phyloP scores from a whole-genome alignment of 139 green algal species.

The Chlamydomonas urium region DNA sequence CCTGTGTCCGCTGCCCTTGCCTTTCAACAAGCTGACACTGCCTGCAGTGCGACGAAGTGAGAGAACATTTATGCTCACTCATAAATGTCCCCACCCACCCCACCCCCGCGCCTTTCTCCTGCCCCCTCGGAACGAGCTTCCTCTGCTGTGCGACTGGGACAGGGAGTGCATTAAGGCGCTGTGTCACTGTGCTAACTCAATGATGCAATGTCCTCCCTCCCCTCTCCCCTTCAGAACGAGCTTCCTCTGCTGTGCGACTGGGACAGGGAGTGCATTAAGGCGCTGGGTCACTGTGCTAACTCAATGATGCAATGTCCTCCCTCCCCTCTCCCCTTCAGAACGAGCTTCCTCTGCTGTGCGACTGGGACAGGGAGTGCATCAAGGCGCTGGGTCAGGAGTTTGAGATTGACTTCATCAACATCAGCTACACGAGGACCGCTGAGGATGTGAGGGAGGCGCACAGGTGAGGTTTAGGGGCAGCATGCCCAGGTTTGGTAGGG shows the following conservation, averaged over 20 bases:
- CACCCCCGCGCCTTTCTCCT: neutral
- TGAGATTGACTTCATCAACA: slow-evolving; percentile 78
- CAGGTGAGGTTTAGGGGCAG: too few relatives aligned
- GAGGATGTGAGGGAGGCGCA: slow-evolving; percentile 72
- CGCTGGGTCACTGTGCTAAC: too few relatives aligned
- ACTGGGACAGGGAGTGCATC: slow-evolving; percentile 69
- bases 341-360: slow-evolving; percentile 70
- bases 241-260: slow-evolving; percentile 70
- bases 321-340: slow-evolving; percentile 51
- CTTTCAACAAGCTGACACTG: too few relatives aligned
- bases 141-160: slow-evolving; percentile 71
- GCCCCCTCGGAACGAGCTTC: slow-evolving; percentile 71
- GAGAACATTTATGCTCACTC: too few relatives aligned
- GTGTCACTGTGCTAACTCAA: too few relatives aligned
- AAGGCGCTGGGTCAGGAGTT: slow-evolving; percentile 42
- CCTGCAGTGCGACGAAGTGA: too few relatives aligned
- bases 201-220: neutral
- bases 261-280: slow-evolving; percentile 63
- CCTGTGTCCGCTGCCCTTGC: too few relatives aligned
- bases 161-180: slow-evolving; percentile 51
- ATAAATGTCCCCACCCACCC: too few relatives aligned
- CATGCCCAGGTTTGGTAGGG: too few relatives aligned
- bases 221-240: slow-evolving; percentile 60
- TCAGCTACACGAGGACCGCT: slow-evolving; percentile 67
- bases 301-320: neutral